Percentiles rank a stretch among this genome's conserved stretches.
Evolutionary conservation across 805 yeast genomes (phyloP).

Genomic region (Ogataea haglerorum): DNA sequence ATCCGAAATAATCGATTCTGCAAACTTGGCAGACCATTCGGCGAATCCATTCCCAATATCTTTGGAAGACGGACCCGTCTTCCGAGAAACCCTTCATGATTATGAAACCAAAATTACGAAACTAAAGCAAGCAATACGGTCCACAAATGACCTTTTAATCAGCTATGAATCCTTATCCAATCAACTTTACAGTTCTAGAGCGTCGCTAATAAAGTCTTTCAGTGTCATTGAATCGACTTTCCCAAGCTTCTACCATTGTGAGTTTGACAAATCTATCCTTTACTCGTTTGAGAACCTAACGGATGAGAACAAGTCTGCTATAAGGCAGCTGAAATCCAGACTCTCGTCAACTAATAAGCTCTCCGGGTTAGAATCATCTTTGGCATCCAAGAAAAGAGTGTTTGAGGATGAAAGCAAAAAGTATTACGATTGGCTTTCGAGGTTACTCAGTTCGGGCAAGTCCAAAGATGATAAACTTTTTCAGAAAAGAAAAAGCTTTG

Average conservation of each 20-base stretch:
- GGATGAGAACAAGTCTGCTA: slow-evolving; percentile 18
- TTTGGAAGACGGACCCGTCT: slow-evolving; percentile 37
- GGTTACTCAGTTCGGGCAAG: slow-evolving; percentile 33
- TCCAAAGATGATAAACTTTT: slow-evolving; percentile 33
- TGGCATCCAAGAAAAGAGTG: slow-evolving; percentile 21
- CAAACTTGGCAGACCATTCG: neutral
- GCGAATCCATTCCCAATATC: slow-evolving; percentile 28
- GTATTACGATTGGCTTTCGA: slow-evolving; percentile 36
- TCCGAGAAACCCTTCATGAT: slow-evolving; percentile 28
- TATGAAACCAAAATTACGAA: slow-evolving; percentile 28
- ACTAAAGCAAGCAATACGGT: slow-evolving; percentile 17
- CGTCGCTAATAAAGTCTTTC: slow-evolving; percentile 12
- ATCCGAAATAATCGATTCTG: neutral
- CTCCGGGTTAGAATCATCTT: slow-evolving; percentile 14
- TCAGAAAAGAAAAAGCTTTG: slow-evolving; percentile 30
- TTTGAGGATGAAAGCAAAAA: slow-evolving; percentile 38
- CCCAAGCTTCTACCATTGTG: slow-evolving; percentile 16
- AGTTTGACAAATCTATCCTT: slow-evolving; percentile 12
- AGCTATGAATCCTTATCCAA: slow-evolving; percentile 21
- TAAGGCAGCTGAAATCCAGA: slow-evolving; percentile 17
- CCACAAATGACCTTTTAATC: slow-evolving; percentile 15
- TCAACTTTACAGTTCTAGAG: slow-evolving; percentile 16
- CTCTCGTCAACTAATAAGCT: slow-evolving; percentile 9
- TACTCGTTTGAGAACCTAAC: slow-evolving; percentile 13
- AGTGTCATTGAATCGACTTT: slow-evolving; percentile 9